phyloP scores from a whole-genome alignment of 2,329 filamentous ascomycete species.

The Amauroascus verrucosus region DNA sequence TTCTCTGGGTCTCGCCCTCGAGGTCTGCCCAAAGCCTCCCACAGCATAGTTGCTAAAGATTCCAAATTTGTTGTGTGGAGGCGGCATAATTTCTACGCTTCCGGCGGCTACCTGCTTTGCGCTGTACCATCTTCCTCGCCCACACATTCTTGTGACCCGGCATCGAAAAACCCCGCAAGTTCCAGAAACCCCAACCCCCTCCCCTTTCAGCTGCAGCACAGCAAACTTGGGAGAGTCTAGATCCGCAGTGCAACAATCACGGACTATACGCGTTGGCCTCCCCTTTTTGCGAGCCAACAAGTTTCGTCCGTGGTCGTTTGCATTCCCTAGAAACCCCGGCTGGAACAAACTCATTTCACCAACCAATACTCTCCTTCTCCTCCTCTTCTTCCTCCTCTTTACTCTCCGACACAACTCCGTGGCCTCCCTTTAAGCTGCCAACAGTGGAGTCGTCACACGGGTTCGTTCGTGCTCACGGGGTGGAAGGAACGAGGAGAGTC shows the following conservation, averaged over 20 bases:
- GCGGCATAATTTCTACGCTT: constrained; percentile 6
- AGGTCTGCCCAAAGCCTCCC: no score
- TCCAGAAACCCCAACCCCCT: no score
- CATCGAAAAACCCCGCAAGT: constrained; percentile 3
- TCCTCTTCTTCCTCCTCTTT: background rate
- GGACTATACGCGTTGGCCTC: background rate
- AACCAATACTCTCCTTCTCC: no score
- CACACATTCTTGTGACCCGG: constrained; percentile 3
- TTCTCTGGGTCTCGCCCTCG: no score
- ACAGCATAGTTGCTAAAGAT: background rate
- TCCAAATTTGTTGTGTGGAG: constrained; percentile 3
- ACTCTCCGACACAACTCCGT: background rate
- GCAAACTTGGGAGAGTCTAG: constrained; percentile 8
- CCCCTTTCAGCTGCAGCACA: constrained; percentile 12
- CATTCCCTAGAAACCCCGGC: background rate
- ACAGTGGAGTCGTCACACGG: constrained; percentile 10
- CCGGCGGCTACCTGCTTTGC: constrained; percentile 9
- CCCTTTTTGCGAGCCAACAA: background rate
- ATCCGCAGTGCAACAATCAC: constrained; percentile 6
- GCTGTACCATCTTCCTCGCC: background rate
- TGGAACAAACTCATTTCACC: no score
- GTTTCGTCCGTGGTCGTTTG: constrained; percentile 2
- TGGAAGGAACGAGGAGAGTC: constrained; percentile 13
- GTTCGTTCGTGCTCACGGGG: constrained; percentile 6
- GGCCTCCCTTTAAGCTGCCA: background rate